Percentiles rank a stretch among this genome's conserved stretches.
Evolutionary conservation across 2,329 filamentous ascomycete genomes (phyloP).

Genomic region (Verticillium albo-atrum): DNA sequence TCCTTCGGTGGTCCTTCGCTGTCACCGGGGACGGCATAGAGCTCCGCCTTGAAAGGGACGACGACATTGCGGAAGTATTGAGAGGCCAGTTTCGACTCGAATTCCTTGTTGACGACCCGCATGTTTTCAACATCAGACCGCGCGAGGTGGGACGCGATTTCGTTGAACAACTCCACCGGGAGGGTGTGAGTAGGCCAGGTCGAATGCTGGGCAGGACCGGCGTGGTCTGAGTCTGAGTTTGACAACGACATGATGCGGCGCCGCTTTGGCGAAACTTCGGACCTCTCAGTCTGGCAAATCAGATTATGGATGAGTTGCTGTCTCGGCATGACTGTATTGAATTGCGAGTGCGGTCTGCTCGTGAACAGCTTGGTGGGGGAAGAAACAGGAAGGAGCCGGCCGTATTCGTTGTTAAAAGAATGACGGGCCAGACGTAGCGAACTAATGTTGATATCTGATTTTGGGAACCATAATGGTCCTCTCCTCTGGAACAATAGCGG

Average conservation of each 20-base stretch:
- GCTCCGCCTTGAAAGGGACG: conserved; percentile 60
- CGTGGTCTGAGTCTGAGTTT: too few relatives aligned
- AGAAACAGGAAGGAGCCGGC: too few relatives aligned
- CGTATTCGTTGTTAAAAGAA: too few relatives aligned
- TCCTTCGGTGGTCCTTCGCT: conserved; percentile 7
- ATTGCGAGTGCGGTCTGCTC: too few relatives aligned
- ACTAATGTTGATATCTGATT: too few relatives aligned
- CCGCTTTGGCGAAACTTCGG: not conserved
- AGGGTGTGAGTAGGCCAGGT: conserved; percentile 32
- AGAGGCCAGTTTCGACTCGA: conserved; percentile 50
- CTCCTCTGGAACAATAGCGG: too few relatives aligned
- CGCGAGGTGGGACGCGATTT: conserved; percentile 50
- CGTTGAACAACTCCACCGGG: conserved; percentile 58
- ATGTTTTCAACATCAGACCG: conserved; percentile 55
- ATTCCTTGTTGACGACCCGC: conserved; percentile 56
- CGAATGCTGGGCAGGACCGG: not conserved
- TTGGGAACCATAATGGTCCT: too few relatives aligned
- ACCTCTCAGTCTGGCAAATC: not conserved
- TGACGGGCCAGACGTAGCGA: too few relatives aligned
- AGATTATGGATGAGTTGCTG: too few relatives aligned
- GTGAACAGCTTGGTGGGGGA: too few relatives aligned
- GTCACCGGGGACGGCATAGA: conserved; percentile 40
- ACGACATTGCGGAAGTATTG: conserved; percentile 59
- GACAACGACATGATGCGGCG: too few relatives aligned
- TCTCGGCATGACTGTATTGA: too few relatives aligned